Evolutionary conservation across 208 protist species (phyloP).

Genomic region (Wallacemonas sp.): DNA sequence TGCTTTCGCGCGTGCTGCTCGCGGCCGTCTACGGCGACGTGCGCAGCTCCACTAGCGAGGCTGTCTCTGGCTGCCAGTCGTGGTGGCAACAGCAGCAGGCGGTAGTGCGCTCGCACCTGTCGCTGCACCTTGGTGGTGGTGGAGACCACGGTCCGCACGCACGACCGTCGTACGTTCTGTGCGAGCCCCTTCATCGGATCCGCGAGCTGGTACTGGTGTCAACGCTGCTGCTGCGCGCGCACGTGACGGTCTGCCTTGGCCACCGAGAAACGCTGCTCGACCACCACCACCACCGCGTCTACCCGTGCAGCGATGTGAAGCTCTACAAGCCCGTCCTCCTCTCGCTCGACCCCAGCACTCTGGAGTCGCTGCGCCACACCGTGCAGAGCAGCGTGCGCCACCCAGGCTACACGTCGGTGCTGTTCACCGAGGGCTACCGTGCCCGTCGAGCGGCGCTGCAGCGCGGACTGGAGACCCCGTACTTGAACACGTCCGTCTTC

Average conservation of each 20-base stretch:
- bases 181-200: slow-evolving; percentile 83
- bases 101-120: slow-evolving; percentile 17
- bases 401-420: slow-evolving; percentile 32
- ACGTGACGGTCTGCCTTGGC: slow-evolving; percentile 65
- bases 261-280: slow-evolving; percentile 54
- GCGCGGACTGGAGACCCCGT: slow-evolving; percentile 71
- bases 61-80: background rate
- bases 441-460: slow-evolving; percentile 47
- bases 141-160: slow-evolving; percentile 20
- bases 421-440: slow-evolving; percentile 78
- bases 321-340: slow-evolving; percentile 73
- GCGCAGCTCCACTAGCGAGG: slow-evolving; percentile 15
- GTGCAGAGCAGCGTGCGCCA: slow-evolving; percentile 48
- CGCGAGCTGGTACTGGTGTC: slow-evolving; percentile 64
- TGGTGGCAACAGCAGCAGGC: slow-evolving; percentile 15
- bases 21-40: slow-evolving; percentile 11
- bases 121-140: slow-evolving; percentile 18
- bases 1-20: background rate
- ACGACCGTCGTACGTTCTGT: slow-evolving; percentile 69
- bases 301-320: slow-evolving; percentile 72
- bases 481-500: slow-evolving; percentile 79
- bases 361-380: slow-evolving; percentile 50
- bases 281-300: slow-evolving; percentile 19
- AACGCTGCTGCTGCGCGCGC: slow-evolving; percentile 42
- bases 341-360: slow-evolving; percentile 58